phyloP scores from a whole-genome alignment of 495 filamentous ascomycete genomes.

The Gamarada debralockiae region DNA sequence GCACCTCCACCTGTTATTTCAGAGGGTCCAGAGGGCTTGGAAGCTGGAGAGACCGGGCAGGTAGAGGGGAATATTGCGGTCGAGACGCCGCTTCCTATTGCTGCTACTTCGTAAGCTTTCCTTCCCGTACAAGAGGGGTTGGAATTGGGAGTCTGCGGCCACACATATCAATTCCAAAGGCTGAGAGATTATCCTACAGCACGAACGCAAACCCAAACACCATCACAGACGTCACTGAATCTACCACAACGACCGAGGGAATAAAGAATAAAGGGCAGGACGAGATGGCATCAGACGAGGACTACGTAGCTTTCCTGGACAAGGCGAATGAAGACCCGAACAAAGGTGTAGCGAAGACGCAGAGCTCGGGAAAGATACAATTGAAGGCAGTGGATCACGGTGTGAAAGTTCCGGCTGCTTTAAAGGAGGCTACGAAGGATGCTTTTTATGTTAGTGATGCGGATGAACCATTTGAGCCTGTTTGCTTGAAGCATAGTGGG shows the following conservation, averaged over 20 bases:
- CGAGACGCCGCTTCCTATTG: constrained; percentile 10
- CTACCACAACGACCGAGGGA: not conserved
- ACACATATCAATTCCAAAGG: too few species aligned
- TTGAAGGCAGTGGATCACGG: constrained; percentile 51
- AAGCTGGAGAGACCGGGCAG: not conserved
- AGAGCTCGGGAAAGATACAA: constrained; percentile 21
- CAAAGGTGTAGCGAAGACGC: constrained; percentile 31
- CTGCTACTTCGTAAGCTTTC: constrained; percentile 15
- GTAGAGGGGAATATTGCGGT: not conserved
- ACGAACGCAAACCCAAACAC: not conserved
- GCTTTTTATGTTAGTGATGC: constrained; percentile 73
- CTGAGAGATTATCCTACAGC: not conserved
- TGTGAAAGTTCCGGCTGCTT: constrained; percentile 48
- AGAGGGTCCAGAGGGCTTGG: not conserved
- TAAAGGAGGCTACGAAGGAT: constrained; percentile 49
- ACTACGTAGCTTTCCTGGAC: constrained; percentile 76
- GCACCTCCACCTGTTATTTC: constrained; percentile 1
- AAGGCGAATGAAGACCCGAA: constrained; percentile 74
- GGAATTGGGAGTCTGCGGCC: not conserved
- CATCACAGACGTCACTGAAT: too few species aligned
- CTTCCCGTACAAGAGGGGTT: not conserved
- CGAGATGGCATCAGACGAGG: constrained; percentile 71
- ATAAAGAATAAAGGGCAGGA: not conserved
- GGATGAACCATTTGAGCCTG: constrained; percentile 79
- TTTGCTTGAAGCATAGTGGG: constrained; percentile 50